These are phyloP conservation scores for Besnoitia besnoiti DNA, from an alignment of 169 alveolate genomes.

Conservation along the genomic window DNA sequence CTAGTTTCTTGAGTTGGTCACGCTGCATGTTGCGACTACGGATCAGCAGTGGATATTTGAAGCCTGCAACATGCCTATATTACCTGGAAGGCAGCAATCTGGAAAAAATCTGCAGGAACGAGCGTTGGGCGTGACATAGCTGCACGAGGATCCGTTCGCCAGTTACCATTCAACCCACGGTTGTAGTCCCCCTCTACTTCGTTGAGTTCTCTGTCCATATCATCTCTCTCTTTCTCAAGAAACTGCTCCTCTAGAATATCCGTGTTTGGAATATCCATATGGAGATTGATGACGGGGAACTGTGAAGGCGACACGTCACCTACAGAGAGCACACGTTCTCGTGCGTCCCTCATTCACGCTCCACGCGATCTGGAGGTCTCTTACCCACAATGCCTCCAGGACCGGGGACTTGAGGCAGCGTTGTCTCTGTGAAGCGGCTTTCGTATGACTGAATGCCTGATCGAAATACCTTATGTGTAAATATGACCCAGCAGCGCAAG, in stretches of 20 bases:
- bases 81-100: slow-evolving; percentile 26
- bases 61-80: not conserved
- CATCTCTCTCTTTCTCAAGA: not conserved
- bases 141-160: no score
- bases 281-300: slow-evolving; percentile 50
- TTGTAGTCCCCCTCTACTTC: not conserved
- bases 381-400: not conserved
- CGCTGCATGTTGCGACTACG: not conserved
- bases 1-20: not conserved
- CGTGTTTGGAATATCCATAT: slow-evolving; percentile 47
- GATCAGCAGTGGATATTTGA: not conserved
- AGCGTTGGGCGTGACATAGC: not conserved
- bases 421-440: slow-evolving; percentile 1
- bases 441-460: not conserved
- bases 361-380: no score
- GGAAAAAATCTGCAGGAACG: not conserved
- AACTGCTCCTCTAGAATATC: not conserved
- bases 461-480: not conserved
- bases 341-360: not conserved
- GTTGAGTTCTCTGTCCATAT: not conserved
- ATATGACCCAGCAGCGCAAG: not conserved
- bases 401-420: not conserved
- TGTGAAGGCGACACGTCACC: slow-evolving; percentile 47
- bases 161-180: not conserved
- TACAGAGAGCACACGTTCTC: not conserved